Conservation (phyloP, 768 basidiomycete genomes). For the Gelatoporia subvermispora region DNA sequence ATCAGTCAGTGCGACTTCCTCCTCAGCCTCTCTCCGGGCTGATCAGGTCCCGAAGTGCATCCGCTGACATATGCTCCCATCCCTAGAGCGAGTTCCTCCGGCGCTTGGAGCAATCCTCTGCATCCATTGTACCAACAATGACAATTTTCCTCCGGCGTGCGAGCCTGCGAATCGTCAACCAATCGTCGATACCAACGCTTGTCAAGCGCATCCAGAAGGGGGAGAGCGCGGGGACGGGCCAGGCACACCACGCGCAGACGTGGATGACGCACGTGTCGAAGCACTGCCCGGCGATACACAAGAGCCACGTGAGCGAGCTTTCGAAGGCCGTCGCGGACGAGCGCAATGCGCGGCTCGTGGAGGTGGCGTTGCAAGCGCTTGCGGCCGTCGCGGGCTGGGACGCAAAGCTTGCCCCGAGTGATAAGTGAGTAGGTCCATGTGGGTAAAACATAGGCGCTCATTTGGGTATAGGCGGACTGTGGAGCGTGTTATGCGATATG, state of each 20-base stretch:
- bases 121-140: slow-evolving; percentile 64
- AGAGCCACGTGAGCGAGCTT: slow-evolving; percentile 71
- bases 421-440: slow-evolving; percentile 53
- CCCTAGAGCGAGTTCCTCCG: slow-evolving; percentile 71
- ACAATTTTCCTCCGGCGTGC: slow-evolving; percentile 62
- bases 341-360: slow-evolving; percentile 47
- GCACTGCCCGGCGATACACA: slow-evolving; percentile 66
- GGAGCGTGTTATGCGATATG: slow-evolving; percentile 59
- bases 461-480: slow-evolving; percentile 50
- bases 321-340: slow-evolving; percentile 67
- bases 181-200: slow-evolving; percentile 79
- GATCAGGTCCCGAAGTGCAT: neutral
- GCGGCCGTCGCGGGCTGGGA: slow-evolving; percentile 63
- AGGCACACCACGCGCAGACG: slow-evolving; percentile 42
- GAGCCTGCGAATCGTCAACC: slow-evolving; percentile 72
- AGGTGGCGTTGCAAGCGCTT: slow-evolving; percentile 72
- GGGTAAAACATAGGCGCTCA: neutral
- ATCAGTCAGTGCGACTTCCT: slow-evolving; percentile 41
- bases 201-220: slow-evolving; percentile 61
- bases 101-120: slow-evolving; percentile 65
- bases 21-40: neutral
- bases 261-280: slow-evolving; percentile 66
- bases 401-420: slow-evolving; percentile 47
- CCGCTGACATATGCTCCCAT: neutral
- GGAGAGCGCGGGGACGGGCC: slow-evolving; percentile 33